A percentile compares a stretch with the other conserved stretches of the same genome.
phyloP scores from a whole-genome alignment of 2,329 filamentous ascomycete species.

The Claviceps quebecensis region DNA sequence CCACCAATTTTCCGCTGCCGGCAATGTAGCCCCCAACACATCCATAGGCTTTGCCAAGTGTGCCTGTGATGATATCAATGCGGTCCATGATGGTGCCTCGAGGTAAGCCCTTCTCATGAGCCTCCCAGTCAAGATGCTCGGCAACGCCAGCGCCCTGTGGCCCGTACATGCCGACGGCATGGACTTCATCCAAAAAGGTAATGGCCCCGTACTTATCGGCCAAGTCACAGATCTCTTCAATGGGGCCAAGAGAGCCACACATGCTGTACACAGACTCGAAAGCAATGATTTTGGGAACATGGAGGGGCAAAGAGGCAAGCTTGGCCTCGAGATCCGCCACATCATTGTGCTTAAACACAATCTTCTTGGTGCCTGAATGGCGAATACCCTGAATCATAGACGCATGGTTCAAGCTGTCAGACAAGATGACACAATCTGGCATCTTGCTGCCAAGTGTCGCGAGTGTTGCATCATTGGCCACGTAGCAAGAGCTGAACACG shows the following conservation, averaged over 20 bases:
- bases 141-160: constrained; percentile 90
- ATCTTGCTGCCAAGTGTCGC: constrained; percentile 95
- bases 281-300: constrained; percentile 92
- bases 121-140: constrained; percentile 90
- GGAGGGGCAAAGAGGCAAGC: constrained; percentile 69
- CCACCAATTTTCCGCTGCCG: constrained; percentile 71
- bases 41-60: constrained; percentile 92
- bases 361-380: constrained; percentile 90
- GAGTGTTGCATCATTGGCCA: constrained; percentile 93
- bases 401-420: constrained; percentile 91
- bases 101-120: constrained; percentile 60
- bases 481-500: constrained; percentile 96
- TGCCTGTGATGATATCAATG: constrained; percentile 94
- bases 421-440: constrained; percentile 93
- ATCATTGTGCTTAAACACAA: constrained; percentile 98
- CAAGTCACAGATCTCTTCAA: constrained; percentile 88
- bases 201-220: constrained; percentile 96
- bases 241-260: constrained; percentile 94
- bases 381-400: constrained; percentile 99
- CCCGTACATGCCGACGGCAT: constrained; percentile 98
- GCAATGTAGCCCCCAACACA: constrained; percentile 98
- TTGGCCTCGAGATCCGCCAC: constrained; percentile 86
- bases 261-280: constrained; percentile 99
- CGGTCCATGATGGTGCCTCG: constrained; percentile 85
- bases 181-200: constrained; percentile 96